A percentile compares a stretch with the other conserved stretches of the same genome.
Evolutionary conservation across 23 red algal genomes (phyloP).

Genomic region (Gracilariopsis chorda): DNA sequence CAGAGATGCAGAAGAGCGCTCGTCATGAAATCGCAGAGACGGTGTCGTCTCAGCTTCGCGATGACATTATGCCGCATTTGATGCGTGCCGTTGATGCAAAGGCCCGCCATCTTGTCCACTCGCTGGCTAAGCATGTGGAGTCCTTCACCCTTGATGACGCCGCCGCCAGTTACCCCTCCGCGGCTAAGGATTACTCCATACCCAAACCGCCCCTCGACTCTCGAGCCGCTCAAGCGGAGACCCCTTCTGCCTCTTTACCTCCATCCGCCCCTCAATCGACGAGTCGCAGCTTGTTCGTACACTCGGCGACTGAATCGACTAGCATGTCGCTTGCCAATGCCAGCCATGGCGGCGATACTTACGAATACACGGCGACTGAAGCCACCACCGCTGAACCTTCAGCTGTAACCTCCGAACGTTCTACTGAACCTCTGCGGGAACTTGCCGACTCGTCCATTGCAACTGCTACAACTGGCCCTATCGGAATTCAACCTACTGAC

Average conservation of each 20-base stretch:
- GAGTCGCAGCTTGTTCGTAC: not conserved
- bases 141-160: constrained; percentile 43
- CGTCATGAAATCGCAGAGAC: constrained; percentile 37
- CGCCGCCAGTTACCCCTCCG: not conserved
- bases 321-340: not conserved
- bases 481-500: not conserved
- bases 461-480: not conserved
- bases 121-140: constrained; percentile 57
- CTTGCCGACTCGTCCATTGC: not conserved
- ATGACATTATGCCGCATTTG: constrained; percentile 60
- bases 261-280: not conserved
- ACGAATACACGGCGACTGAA: not conserved
- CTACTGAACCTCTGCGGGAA: not conserved
- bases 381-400: not conserved
- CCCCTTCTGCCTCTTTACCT: not conserved
- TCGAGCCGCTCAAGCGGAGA: not conserved
- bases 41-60: constrained; percentile 26
- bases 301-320: not conserved
- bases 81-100: constrained; percentile 37
- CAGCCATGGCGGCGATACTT: not conserved
- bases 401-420: constrained; percentile 3
- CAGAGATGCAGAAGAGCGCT: constrained; percentile 10
- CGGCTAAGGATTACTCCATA: not conserved
- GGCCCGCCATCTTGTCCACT: constrained; percentile 9
- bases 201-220: not conserved